Conservation (phyloP, 192 early-diverging fungal species). For the Tieghemiomyces parasiticus region DNA sequence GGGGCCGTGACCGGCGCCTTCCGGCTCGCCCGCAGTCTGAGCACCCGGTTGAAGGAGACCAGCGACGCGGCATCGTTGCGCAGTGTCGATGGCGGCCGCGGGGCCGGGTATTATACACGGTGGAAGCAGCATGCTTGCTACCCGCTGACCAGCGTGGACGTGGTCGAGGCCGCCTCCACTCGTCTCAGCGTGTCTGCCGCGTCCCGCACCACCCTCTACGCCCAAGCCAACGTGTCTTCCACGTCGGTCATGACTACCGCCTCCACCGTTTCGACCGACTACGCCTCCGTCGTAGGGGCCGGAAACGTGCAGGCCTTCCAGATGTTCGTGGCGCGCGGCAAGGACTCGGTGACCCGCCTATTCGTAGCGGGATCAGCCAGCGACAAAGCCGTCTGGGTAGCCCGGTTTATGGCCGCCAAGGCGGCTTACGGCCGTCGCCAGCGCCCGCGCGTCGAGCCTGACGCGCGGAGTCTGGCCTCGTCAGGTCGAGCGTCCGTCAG, state of each 20-base stretch:
- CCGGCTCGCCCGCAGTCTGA: slow-evolving; percentile 23
- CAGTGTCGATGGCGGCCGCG: slow-evolving; percentile 31
- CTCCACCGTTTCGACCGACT: slow-evolving; percentile 35
- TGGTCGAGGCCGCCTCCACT: slow-evolving; percentile 40
- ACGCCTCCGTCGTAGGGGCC: slow-evolving; percentile 28
- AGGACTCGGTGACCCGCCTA: slow-evolving; percentile 30
- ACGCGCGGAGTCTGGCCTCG: no score
- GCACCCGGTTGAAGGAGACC: slow-evolving; percentile 12
- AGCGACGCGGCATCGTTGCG: slow-evolving; percentile 34
- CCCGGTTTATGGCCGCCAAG: slow-evolving; percentile 34
- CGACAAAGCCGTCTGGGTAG: slow-evolving; percentile 34
- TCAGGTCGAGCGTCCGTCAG: slow-evolving; percentile 9
- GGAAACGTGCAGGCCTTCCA: slow-evolving; percentile 33
- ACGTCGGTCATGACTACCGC: slow-evolving; percentile 35
- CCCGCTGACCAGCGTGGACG: slow-evolving; percentile 36
- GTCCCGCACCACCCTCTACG: slow-evolving; percentile 29
- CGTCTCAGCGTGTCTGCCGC: slow-evolving; percentile 21
- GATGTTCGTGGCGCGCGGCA: slow-evolving; percentile 29
- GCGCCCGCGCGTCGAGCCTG: slow-evolving; percentile 17
- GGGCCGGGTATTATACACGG: slow-evolving; percentile 50
- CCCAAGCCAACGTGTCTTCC: slow-evolving; percentile 31
- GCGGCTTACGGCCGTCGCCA: slow-evolving; percentile 26
- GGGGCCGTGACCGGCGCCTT: slow-evolving; percentile 35
- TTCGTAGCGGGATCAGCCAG: slow-evolving; percentile 35
- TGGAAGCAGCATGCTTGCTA: slow-evolving; percentile 52